phyloP scores from a whole-genome alignment of 202 grass and related monocot genomes.

The Carex sylvatica region DNA sequence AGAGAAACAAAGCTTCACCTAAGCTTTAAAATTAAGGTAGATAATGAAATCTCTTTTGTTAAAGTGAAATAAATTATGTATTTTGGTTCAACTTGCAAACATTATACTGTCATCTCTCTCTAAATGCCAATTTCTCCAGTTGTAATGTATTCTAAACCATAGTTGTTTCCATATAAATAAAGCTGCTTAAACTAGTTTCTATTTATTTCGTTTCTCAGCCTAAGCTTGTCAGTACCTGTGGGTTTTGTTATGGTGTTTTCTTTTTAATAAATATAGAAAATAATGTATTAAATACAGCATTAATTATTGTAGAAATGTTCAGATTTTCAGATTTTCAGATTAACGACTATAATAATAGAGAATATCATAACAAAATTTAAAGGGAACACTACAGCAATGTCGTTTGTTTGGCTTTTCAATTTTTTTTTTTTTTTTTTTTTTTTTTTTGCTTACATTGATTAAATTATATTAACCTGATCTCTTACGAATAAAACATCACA shows the following conservation, averaged over 20 bases:
- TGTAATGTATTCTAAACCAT: neutral
- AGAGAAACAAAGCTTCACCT: constrained; percentile 6
- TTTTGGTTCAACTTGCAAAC: neutral
- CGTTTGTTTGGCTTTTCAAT: too few species aligned
- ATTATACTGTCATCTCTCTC: neutral
- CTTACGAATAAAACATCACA: neutral
- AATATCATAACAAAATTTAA: neutral
- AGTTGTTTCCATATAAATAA: neutral
- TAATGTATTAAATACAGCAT: too few species aligned
- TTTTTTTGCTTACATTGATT: too few species aligned
- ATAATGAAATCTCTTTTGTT: neutral
- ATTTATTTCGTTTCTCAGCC: neutral
- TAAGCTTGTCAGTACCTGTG: neutral
- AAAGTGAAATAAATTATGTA: neutral
- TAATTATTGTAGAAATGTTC: too few species aligned
- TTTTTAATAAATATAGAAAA: too few species aligned
- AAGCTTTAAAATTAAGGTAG: constrained; percentile 25
- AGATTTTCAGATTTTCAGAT: too few species aligned
- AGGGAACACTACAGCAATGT: neutral
- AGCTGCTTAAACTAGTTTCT: neutral
- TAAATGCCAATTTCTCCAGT: neutral
- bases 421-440: too few species aligned
- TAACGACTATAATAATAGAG: too few species aligned
- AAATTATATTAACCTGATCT: too few species aligned
- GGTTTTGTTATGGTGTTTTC: too few species aligned